Percentiles rank a stretch among this genome's conserved stretches.
phyloP scores from a whole-genome alignment of 176 grass and related monocot species.

The Zoysia japonica region DNA sequence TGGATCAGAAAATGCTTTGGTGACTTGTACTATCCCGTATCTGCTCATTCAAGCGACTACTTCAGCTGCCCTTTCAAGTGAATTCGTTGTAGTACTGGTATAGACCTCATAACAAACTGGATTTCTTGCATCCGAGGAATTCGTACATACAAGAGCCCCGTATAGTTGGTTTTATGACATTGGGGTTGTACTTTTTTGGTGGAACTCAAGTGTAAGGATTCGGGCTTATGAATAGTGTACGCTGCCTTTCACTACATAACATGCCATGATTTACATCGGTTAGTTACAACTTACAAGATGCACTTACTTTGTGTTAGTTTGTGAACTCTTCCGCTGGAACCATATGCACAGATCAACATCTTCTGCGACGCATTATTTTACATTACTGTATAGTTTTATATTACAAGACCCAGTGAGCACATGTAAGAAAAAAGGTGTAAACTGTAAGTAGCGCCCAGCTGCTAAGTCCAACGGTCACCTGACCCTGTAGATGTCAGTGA shows the following conservation, averaged over 20 bases:
- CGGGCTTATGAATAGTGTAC: not conserved
- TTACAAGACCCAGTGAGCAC: too few species aligned
- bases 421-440: too few species aligned
- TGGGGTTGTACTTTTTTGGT: slow-evolving; percentile 23
- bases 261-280: not conserved
- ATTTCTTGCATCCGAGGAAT: slow-evolving; percentile 31
- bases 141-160: slow-evolving; percentile 47
- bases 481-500: slow-evolving; percentile 28
- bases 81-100: slow-evolving; percentile 43
- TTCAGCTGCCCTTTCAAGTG: slow-evolving; percentile 36
- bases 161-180: slow-evolving; percentile 33
- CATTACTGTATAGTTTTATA: too few species aligned
- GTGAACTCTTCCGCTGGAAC: not conserved
- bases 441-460: too few species aligned
- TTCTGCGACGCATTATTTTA: not conserved
- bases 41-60: slow-evolving; percentile 56
- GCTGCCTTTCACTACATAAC: not conserved
- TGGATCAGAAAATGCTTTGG: slow-evolving; percentile 44
- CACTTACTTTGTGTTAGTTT: too few species aligned
- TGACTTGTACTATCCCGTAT: slow-evolving; percentile 49
- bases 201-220: slow-evolving; percentile 14
- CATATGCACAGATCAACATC: not conserved
- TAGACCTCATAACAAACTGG: slow-evolving; percentile 26
- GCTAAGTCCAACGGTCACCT: not conserved
- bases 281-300: not conserved